These are phyloP conservation scores for Phyllosticta capitalensis DNA, from an alignment of 2,329 filamentous ascomycete species.

Conservation along the genomic window DNA sequence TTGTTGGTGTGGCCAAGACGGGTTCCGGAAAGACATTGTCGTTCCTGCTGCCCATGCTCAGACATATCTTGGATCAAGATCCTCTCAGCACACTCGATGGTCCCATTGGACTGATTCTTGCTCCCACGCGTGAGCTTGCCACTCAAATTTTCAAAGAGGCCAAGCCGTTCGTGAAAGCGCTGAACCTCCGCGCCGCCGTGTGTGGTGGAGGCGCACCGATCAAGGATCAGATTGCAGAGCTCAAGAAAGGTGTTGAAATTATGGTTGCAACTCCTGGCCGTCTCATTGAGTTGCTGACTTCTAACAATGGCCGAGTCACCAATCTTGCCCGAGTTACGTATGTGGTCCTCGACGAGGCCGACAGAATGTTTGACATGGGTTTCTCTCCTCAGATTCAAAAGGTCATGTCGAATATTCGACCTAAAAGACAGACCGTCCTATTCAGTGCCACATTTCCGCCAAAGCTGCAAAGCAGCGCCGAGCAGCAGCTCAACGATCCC, in stretches of 20 bases:
- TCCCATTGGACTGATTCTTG: constrained; percentile 80
- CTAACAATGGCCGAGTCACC: constrained; percentile 88
- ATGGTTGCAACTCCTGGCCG: constrained; percentile 87
- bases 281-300: constrained; percentile 88
- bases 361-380: constrained; percentile 99
- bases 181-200: constrained; percentile 77
- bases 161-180: constrained; percentile 83
- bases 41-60: constrained; percentile 92
- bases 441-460: constrained; percentile 96
- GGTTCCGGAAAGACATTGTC: constrained; percentile 96
- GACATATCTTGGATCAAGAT: constrained; percentile 90
- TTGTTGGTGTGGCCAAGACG: constrained; percentile 94
- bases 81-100: constrained; percentile 76
- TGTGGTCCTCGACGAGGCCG: constrained; percentile 91
- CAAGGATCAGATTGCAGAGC: constrained; percentile 91
- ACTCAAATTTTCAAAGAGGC: constrained; percentile 91
- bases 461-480: constrained; percentile 82
- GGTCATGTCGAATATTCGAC: constrained; percentile 83
- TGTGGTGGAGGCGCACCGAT: constrained; percentile 94
- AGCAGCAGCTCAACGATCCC: constrained; percentile 76
- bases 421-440: constrained; percentile 85
- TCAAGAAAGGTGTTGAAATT: constrained; percentile 91
- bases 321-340: constrained; percentile 86
- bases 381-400: constrained; percentile 98
- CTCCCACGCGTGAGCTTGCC: constrained; percentile 86